A percentile compares a stretch with the other conserved stretches of the same genome.
Conservation (phyloP, 2,329 filamentous ascomycete species). For the Fusarium humuli region DNA sequence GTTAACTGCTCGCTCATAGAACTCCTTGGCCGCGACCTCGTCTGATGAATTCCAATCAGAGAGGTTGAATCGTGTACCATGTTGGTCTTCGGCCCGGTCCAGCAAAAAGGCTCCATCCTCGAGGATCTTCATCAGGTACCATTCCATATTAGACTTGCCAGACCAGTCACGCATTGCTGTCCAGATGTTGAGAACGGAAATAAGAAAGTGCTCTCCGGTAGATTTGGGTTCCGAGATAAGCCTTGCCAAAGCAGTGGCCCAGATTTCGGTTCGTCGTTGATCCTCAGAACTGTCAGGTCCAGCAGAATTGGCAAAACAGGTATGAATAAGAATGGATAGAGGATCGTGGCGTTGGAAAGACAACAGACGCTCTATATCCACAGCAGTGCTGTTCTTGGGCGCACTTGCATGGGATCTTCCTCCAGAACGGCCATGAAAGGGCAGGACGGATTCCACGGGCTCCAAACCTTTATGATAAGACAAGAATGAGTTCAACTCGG, state of each 20-base stretch:
- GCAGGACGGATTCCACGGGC: constrained; percentile 84
- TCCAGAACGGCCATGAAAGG: constrained; percentile 69
- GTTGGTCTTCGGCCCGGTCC: constrained; percentile 84
- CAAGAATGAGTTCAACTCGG: constrained; percentile 82
- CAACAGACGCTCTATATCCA: constrained; percentile 82
- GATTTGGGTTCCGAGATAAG: constrained; percentile 82
- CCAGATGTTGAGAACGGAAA: constrained; percentile 89
- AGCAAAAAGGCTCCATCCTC: constrained; percentile 92
- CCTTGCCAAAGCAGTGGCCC: constrained; percentile 88
- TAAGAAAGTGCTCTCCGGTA: constrained; percentile 82
- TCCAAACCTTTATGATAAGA: constrained; percentile 83
- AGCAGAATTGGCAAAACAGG: constrained; percentile 87
- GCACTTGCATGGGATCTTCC: constrained; percentile 59
- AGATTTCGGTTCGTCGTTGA: constrained; percentile 81
- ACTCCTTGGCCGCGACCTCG: constrained; percentile 85
- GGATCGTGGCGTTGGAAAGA: constrained; percentile 92
- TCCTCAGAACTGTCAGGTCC: constrained; percentile 86
- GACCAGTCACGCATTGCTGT: constrained; percentile 89
- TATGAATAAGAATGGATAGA: constrained; percentile 85
- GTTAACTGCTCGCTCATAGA: constrained; percentile 84
- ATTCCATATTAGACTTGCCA: constrained; percentile 88
- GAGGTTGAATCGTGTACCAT: constrained; percentile 76
- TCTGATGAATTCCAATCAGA: constrained; percentile 81
- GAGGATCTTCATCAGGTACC: constrained; percentile 93
- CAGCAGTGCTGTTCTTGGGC: constrained; percentile 60